Conservation (phyloP, 345 rosid genomes). For the Mallotus nudiflorus region DNA sequence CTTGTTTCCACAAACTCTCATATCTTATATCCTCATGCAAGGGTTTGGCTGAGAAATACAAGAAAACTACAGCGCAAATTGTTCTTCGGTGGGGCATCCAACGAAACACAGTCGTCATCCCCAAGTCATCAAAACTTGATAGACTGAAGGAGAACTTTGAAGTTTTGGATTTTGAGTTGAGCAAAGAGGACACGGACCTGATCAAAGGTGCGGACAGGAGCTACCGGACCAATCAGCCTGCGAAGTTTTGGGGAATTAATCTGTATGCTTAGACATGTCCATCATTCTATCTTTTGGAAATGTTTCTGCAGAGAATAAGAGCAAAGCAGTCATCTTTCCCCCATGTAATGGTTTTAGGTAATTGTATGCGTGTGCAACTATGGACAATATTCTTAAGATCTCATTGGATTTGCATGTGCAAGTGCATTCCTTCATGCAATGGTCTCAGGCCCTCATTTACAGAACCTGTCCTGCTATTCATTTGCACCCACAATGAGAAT, state of each 20-base stretch:
- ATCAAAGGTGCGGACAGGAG: conserved; percentile 58
- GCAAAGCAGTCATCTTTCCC: not conserved
- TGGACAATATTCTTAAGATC: not conserved
- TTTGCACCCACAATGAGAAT: no score
- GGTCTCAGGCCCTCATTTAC: no score
- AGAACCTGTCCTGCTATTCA: no score
- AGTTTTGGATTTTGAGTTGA: conserved; percentile 62
- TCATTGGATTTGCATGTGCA: not conserved
- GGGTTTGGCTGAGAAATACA: conserved; percentile 76
- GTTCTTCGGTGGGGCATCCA: conserved; percentile 85
- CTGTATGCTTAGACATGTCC: conserved; percentile 52
- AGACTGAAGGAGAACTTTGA: conserved; percentile 66
- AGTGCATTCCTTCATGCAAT: no score
- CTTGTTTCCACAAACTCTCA: not conserved
- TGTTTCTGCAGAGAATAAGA: conserved; percentile 11
- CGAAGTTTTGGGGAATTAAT: conserved; percentile 82
- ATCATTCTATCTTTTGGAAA: not conserved
- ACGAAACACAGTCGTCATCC: conserved; percentile 69
- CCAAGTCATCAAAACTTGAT: conserved; percentile 63
- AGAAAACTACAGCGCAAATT: conserved; percentile 71
- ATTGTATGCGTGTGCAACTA: no score
- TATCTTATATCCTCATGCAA: conserved; percentile 18
- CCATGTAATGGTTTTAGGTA: not conserved
- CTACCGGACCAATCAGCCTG: conserved; percentile 70
- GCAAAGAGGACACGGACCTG: conserved; percentile 71